These are phyloP conservation scores for Globisporangium perplexum DNA, from an alignment of 352 stramenopile species.

Conservation along the genomic window DNA sequence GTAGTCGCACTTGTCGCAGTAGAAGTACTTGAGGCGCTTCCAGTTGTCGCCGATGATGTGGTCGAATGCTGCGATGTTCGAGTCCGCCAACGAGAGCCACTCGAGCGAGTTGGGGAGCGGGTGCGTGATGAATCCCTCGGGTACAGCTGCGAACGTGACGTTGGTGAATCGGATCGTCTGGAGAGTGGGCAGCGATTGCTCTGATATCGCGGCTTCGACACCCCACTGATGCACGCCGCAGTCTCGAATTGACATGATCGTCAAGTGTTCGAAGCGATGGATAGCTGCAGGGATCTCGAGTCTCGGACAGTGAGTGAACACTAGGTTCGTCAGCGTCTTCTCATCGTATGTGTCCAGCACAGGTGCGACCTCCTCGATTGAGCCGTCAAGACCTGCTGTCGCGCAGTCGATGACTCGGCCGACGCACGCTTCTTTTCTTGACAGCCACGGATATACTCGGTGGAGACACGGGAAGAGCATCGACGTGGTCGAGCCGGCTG, in stretches of 20 bases:
- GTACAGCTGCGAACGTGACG: not conserved
- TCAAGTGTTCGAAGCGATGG: not conserved
- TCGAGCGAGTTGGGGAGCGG: not conserved
- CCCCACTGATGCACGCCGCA: not conserved
- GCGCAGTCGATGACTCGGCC: conserved; percentile 2
- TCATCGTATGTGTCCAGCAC: conserved; percentile 2
- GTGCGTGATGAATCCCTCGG: not conserved
- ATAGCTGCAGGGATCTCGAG: not conserved
- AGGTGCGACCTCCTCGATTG: not conserved
- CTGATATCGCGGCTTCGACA: not conserved
- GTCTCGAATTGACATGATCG: not conserved
- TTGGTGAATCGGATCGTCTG: not conserved
- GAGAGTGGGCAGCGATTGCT: not conserved
- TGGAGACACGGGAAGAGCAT: conserved; percentile 1
- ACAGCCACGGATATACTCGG: conserved; percentile 7
- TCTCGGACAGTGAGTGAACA: not conserved
- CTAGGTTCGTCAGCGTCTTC: not conserved
- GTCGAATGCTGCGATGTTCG: not conserved
- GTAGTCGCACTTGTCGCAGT: conserved; percentile 7
- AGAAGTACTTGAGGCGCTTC: conserved; percentile 9
- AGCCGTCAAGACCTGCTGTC: not conserved
- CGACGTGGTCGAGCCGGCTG: too few species aligned
- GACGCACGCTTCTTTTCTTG: conserved; percentile 1
- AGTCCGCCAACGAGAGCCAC: not conserved
- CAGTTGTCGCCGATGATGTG: conserved; percentile 1